Conservation (phyloP, 2,329 filamentous ascomycete species). For the Elsinoe australis region DNA sequence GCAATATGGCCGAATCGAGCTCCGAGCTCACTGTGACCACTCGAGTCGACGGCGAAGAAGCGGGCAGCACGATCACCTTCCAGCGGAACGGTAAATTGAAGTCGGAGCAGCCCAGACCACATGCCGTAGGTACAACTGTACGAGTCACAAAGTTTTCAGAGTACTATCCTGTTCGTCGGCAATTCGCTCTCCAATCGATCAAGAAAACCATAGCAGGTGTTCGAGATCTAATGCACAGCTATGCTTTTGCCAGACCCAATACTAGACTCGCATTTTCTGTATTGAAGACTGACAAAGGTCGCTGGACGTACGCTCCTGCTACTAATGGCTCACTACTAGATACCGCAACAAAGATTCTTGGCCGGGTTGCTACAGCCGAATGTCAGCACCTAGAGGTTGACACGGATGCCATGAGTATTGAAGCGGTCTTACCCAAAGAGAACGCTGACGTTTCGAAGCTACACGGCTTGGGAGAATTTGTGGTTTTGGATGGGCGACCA, state of each 20-base stretch:
- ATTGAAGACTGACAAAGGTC: constrained; percentile 44
- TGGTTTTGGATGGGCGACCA: constrained; percentile 63
- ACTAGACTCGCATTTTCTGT: constrained; percentile 56
- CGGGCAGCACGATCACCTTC: constrained; percentile 50
- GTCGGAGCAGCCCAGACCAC: constrained; percentile 41
- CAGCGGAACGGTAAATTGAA: constrained; percentile 39
- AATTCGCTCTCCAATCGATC: constrained; percentile 51
- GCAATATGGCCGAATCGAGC: constrained; percentile 55
- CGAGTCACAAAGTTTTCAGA: constrained; percentile 53
- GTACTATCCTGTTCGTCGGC: constrained; percentile 55
- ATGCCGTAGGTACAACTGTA: constrained; percentile 63
- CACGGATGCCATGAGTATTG: constrained; percentile 40
- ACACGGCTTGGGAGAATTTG: constrained; percentile 43
- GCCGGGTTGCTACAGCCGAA: constrained; percentile 47
- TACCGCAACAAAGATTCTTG: constrained; percentile 55
- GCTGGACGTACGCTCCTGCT: constrained; percentile 58
- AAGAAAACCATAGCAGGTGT: constrained; percentile 51
- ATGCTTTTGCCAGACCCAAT: constrained; percentile 58
- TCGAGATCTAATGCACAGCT: constrained; percentile 54
- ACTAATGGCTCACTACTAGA: constrained; percentile 46
- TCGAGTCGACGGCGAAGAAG: constrained; percentile 51
- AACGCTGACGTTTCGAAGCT: constrained; percentile 38
- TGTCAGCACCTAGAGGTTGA: constrained; percentile 42
- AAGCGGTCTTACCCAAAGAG: constrained; percentile 52
- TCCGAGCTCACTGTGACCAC: constrained; percentile 54